Evolutionary conservation across 305 asterid species (phyloP).

Genomic region (Petunia hybrid): DNA sequence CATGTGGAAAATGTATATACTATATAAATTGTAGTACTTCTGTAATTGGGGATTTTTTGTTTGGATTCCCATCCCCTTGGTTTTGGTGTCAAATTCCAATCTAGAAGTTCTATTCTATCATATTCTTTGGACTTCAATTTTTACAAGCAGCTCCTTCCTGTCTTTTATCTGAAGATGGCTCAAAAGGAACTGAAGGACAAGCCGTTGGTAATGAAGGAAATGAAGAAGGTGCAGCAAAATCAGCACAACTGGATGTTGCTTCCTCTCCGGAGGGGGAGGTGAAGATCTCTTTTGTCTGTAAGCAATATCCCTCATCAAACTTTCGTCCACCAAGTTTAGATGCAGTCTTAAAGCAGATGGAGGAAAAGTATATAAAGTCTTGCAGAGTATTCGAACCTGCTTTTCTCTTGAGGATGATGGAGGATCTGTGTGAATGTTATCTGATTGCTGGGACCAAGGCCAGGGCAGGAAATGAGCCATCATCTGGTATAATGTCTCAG

Average conservation of each 20-base stretch:
- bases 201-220: slow-evolving; percentile 26
- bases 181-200: slow-evolving; percentile 8
- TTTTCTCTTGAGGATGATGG: slow-evolving; percentile 45
- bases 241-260: slow-evolving; percentile 45
- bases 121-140: background rate
- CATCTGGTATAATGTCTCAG: slow-evolving; percentile 28
- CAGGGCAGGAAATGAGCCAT: slow-evolving; percentile 21
- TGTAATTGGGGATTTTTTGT: background rate
- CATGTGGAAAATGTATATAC: background rate
- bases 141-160: background rate
- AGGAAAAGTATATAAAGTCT: slow-evolving; percentile 35
- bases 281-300: slow-evolving; percentile 43
- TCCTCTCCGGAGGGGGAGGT: slow-evolving; percentile 60
- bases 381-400: slow-evolving; percentile 33
- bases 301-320: slow-evolving; percentile 25
- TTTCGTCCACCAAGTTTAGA: slow-evolving; percentile 40
- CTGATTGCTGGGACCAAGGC: slow-evolving; percentile 35
- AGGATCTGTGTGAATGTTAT: slow-evolving; percentile 50
- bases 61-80: background rate
- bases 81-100: background rate
- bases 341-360: slow-evolving; percentile 46
- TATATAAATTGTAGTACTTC: slow-evolving; percentile 16
- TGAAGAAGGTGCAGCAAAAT: slow-evolving; percentile 24
- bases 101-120: slow-evolving; percentile 10
- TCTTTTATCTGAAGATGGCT: background rate